Conservation (phyloP, 2,329 filamentous ascomycete species). For the Penicillium sp. region DNA sequence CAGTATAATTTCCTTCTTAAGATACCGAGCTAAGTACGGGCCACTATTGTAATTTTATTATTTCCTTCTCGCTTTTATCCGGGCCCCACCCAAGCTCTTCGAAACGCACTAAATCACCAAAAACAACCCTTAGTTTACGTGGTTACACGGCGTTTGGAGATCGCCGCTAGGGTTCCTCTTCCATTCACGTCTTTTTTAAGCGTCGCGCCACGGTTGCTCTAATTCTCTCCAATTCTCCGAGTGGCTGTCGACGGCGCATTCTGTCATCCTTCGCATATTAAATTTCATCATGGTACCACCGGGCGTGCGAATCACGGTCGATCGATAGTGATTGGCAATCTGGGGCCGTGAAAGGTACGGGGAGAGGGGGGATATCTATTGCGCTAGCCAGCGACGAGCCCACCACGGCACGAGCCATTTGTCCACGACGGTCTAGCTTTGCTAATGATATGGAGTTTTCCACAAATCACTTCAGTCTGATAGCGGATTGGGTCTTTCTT, state of each 20-base stretch:
- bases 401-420: constrained; percentile 9
- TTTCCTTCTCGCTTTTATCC: neutral
- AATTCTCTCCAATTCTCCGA: neutral
- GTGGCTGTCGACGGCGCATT: neutral
- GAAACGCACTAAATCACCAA: neutral
- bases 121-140: neutral
- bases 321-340: constrained; percentile 1
- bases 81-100: constrained; percentile 27
- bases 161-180: constrained; percentile 32
- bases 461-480: constrained; percentile 8
- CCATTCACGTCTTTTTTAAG: neutral
- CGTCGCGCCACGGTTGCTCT: neutral
- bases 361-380: neutral
- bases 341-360: constrained; percentile 5
- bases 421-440: constrained; percentile 1
- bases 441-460: constrained; percentile 7
- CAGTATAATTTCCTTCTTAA: neutral
- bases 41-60: neutral
- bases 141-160: constrained; percentile 14
- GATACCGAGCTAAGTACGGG: neutral
- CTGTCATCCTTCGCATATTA: constrained; percentile 10
- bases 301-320: constrained; percentile 15
- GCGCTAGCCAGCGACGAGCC: constrained; percentile 7
- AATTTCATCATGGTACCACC: constrained; percentile 19
- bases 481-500: neutral